Evolutionary conservation across 768 basidiomycete species (phyloP).

Genomic region (Pulveroboletus sp.): DNA sequence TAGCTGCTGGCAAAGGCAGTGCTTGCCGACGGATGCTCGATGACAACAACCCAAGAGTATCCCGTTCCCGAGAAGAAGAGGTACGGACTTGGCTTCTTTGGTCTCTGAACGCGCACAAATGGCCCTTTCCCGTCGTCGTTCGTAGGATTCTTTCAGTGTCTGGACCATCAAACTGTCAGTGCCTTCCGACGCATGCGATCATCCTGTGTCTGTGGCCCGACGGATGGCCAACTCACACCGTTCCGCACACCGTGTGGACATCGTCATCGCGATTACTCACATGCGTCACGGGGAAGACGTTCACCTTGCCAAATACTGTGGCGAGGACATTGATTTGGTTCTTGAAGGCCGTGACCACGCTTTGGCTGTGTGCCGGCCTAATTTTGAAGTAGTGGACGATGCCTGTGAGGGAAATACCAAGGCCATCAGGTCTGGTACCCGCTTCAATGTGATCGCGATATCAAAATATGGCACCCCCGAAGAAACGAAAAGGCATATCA

Average conservation of each 20-base stretch:
- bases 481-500: not conserved
- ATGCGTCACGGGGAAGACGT: not conserved
- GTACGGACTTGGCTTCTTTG: constrained; percentile 4
- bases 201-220: constrained; percentile 9
- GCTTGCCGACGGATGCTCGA: not conserved
- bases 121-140: no score
- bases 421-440: constrained; percentile 2
- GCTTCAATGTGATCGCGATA: constrained; percentile 3
- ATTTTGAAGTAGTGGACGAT: not conserved
- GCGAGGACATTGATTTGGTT: constrained; percentile 5
- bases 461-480: constrained; percentile 2
- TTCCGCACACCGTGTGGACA: not conserved
- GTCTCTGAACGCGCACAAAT: not conserved
- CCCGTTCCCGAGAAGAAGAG: constrained; percentile 4
- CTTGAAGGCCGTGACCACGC: constrained; percentile 9
- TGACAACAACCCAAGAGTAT: constrained; percentile 6
- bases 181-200: no score
- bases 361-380: constrained; percentile 6
- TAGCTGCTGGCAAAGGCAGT: constrained; percentile 10
- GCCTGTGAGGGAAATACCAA: constrained; percentile 7
- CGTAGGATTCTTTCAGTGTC: not conserved
- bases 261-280: constrained; percentile 5
- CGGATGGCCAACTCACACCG: constrained; percentile 2
- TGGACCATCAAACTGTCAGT: no score
- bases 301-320: not conserved